Conservation (phyloP, 352 stramenopile species). For the Blastocystis sp. region DNA sequence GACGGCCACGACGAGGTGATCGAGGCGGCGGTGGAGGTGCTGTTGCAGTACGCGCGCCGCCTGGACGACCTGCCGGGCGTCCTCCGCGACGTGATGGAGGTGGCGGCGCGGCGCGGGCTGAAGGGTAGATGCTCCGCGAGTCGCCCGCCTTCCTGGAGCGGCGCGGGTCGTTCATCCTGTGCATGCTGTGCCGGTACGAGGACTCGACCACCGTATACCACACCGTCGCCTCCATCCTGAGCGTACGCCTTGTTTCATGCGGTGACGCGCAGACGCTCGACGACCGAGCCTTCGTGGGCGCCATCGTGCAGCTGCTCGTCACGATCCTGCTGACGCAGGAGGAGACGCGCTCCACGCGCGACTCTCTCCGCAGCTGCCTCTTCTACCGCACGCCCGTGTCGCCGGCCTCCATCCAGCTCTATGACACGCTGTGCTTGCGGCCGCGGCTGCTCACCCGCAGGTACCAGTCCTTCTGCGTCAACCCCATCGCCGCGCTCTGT, state of each 20-base stretch:
- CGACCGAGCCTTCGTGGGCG: conserved; percentile 89
- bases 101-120: not conserved
- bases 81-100: conserved; percentile 67
- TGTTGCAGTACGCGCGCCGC: conserved; percentile 88
- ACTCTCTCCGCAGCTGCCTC: conserved; percentile 72
- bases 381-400: conserved; percentile 17
- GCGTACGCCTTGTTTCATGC: conserved; percentile 74
- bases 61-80: conserved; percentile 76
- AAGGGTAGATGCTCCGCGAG: not conserved
- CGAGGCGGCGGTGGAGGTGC: conserved; percentile 89
- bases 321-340: conserved; percentile 95
- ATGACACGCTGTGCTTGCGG: conserved; percentile 79
- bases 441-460: not conserved
- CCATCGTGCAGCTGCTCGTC: conserved; percentile 98
- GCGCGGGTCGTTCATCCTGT: conserved; percentile 92
- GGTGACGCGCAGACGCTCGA: conserved; percentile 70
- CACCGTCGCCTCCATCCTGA: conserved; percentile 90
- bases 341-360: conserved; percentile 83
- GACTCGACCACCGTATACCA: conserved; percentile 96
- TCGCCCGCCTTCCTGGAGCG: conserved; percentile 81
- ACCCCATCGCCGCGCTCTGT: conserved; percentile 84
- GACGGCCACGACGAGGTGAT: conserved; percentile 93
- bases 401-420: conserved; percentile 76
- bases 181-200: conserved; percentile 93
- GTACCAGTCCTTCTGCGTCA: conserved; percentile 91